Evolutionary conservation across 352 stramenopile genomes (phyloP), one percentile per base, ranked within the genome.

Genomic region (Phytopythium mirpurense): DNA sequence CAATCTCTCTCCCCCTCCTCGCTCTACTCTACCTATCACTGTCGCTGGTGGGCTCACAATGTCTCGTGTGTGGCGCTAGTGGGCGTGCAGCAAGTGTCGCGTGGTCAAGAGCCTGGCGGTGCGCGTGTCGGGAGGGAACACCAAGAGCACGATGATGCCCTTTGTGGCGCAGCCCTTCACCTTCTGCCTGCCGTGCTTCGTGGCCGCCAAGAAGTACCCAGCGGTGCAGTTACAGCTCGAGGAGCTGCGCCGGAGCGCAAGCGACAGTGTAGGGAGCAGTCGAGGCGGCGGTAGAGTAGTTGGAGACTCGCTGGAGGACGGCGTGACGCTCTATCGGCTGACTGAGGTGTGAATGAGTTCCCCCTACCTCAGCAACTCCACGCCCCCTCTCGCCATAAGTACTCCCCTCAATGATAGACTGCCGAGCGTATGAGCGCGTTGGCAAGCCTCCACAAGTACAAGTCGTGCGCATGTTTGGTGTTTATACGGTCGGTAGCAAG

Each of bases 111-210:
- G 51, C 2, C 46, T 72, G 9, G 54, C 67, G 12, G 50, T 69
- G 45, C 55, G 42, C 23, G 58, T 51, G 19, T 55, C 44, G 0
- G 50, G 26, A 32, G 29, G 9, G 27, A 37, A 62, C n/a, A 37
- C 23, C 12, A 60, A 34, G 34, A 43, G 24, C 43, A 19, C 45
- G n/a, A n/a, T n/a, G n/a, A n/a, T n/a, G 32, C 55, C 59, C 1
- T 54, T 72, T 52, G 32, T 54, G 18, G 7, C 42, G 5, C 58
- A 60, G 45, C 38, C 58, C 3, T 78, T 70, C 45, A 47, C 57
- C 35, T 78, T 74, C 35, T 78, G 69, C 41, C 54, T 78, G 40
- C 55, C 63, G 26, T 78, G 69, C 49, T 73, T 67, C 38, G 40
- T 78, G 38, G 57, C 57, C 5, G 57, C 54, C 19, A 70, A 55